These are phyloP conservation scores for Chytridium lagenaria DNA, from an alignment of 371 early-diverging fungal genomes.

Conservation along the genomic window DNA sequence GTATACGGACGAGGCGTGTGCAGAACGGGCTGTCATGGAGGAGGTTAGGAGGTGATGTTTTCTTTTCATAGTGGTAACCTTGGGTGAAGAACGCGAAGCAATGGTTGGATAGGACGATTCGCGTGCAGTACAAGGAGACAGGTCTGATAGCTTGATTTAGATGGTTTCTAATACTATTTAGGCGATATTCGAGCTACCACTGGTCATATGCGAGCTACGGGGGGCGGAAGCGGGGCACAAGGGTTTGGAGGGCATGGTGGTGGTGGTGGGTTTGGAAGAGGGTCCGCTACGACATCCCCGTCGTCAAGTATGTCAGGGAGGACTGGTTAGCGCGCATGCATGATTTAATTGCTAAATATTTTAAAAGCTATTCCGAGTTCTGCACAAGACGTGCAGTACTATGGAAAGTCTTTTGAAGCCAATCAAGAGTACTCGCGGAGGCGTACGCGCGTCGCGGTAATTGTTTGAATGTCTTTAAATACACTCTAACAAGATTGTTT, in stretches of 20 bases:
- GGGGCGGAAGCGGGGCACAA: not conserved
- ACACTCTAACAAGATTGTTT: not conserved
- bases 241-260: not conserved
- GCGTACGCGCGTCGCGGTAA: too few species aligned
- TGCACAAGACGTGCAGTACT: too few species aligned
- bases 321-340: slow-evolving; percentile 10
- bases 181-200: slow-evolving; percentile 19
- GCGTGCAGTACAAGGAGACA: slow-evolving; percentile 48
- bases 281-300: not conserved
- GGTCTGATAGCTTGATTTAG: too few species aligned
- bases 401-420: too few species aligned
- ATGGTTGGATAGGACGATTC: slow-evolving; percentile 44
- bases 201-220: not conserved
- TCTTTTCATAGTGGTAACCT: slow-evolving; percentile 10
- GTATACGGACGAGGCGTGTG: slow-evolving; percentile 58
- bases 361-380: not conserved
- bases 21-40: slow-evolving; percentile 61
- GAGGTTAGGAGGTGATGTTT: slow-evolving; percentile 55
- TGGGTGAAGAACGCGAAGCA: slow-evolving; percentile 35
- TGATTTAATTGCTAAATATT: not conserved
- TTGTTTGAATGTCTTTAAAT: too few species aligned
- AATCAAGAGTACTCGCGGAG: too few species aligned
- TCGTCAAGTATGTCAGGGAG: slow-evolving; percentile 4
- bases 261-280: not conserved
- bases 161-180: too few species aligned